Conservation (phyloP, 768 basidiomycete species). For the Crassisporium funariophilum region DNA sequence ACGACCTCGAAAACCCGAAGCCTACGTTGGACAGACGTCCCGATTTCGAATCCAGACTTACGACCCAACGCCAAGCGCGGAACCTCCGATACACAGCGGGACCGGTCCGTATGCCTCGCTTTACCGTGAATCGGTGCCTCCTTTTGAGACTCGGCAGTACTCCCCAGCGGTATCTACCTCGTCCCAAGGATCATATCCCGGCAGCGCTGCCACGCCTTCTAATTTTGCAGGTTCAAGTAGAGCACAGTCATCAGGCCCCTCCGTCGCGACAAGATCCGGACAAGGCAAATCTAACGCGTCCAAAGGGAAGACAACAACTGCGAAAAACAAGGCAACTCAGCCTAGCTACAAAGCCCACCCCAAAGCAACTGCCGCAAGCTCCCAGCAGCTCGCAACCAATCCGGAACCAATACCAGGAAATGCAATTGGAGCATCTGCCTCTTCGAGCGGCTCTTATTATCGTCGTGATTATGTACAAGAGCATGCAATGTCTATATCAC, state of each 20-base stretch:
- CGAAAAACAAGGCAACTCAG: no score
- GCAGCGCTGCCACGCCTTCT: neutral
- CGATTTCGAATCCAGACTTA: constrained; percentile 51
- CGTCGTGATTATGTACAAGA: constrained; percentile 35
- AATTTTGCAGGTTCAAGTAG: neutral
- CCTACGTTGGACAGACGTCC: constrained; percentile 47
- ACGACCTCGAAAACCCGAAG: constrained; percentile 30
- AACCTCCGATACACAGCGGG: constrained; percentile 37
- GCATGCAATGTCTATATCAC: constrained; percentile 9
- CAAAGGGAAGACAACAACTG: neutral
- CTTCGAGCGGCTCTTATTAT: constrained; percentile 22
- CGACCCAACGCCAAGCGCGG: constrained; percentile 33
- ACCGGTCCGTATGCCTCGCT: constrained; percentile 42
- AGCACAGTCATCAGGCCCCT: neutral
- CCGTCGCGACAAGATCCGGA: neutral
- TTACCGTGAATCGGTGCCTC: constrained; percentile 31
- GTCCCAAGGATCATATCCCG: neutral
- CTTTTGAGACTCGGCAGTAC: constrained; percentile 1
- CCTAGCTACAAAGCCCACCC: no score
- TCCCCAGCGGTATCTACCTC: neutral
- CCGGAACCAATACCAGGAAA: neutral
- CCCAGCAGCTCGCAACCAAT: neutral
- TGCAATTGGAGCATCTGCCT: neutral
- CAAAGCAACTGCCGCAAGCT: no score
- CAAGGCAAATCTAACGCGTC: neutral